These are phyloP conservation scores for Hypomyces rosellus DNA, from an alignment of 2,329 filamentous ascomycete species.

Conservation along the genomic window DNA sequence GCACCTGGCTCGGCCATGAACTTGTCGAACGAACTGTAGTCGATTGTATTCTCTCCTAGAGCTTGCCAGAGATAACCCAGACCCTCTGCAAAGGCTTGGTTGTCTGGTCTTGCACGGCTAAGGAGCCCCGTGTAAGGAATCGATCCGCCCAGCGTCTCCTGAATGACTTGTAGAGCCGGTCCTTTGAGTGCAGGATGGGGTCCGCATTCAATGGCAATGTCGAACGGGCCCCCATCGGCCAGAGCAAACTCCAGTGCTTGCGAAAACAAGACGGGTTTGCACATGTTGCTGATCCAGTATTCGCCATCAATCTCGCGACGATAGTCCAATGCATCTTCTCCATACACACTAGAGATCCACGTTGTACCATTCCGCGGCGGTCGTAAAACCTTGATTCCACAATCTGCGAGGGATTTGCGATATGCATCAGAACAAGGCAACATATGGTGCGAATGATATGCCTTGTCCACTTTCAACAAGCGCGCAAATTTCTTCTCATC, in stretches of 20 bases:
- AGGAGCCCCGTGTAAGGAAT: no score
- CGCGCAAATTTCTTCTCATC: slow-evolving; percentile 26
- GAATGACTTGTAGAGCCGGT: background rate
- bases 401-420: background rate
- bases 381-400: background rate
- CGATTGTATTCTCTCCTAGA: background rate
- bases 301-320: background rate
- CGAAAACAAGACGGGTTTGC: slow-evolving; percentile 19
- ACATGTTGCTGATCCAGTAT: slow-evolving; percentile 14
- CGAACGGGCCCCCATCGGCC: slow-evolving; percentile 7
- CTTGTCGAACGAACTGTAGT: slow-evolving; percentile 1
- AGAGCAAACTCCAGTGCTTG: slow-evolving; percentile 15
- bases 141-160: no score
- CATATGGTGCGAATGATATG: slow-evolving; percentile 47
- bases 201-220: slow-evolving; percentile 2
- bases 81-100: no score
- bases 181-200: background rate
- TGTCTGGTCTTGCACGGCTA: no score
- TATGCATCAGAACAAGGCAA: background rate
- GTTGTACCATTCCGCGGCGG: slow-evolving; percentile 6
- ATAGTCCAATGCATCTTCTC: slow-evolving; percentile 5
- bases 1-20: no score
- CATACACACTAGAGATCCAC: slow-evolving; percentile 10
- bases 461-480: slow-evolving; percentile 36
- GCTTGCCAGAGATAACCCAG: background rate